Percentiles rank a stretch among this genome's conserved stretches.
Conservation (phyloP, 805 yeast species). For the Schwanniomyces sp. region DNA sequence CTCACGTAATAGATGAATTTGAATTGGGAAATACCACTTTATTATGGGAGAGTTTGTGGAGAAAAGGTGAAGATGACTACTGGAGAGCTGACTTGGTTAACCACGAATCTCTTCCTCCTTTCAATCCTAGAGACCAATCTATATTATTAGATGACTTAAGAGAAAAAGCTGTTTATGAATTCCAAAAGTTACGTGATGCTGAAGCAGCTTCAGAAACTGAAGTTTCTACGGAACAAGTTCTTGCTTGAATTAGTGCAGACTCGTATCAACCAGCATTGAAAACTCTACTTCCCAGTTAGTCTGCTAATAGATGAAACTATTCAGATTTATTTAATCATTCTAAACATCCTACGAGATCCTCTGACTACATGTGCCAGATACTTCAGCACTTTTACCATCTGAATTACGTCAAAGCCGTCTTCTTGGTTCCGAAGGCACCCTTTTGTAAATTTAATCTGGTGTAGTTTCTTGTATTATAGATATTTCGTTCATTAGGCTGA, state of each 20-base stretch:
- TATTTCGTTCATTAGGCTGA: not conserved
- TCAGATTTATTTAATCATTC: not conserved
- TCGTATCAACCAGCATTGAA: not conserved
- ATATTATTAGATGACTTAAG: constrained; percentile 63
- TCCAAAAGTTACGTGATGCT: constrained; percentile 21
- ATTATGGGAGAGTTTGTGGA: constrained; percentile 85
- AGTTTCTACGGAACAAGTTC: not conserved
- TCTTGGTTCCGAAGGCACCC: no score
- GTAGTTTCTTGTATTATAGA: not conserved
- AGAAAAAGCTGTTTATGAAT: constrained; percentile 35
- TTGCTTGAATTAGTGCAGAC: not conserved
- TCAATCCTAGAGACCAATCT: constrained; percentile 65
- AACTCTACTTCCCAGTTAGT: not conserved
- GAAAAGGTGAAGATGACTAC: constrained; percentile 74
- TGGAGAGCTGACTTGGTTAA: constrained; percentile 64
- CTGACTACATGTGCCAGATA: not conserved
- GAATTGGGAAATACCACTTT: constrained; percentile 49
- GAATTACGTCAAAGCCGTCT: no score
- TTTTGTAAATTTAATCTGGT: not conserved
- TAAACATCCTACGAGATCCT: not conserved
- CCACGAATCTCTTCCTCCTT: constrained; percentile 60
- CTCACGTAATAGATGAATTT: constrained; percentile 66
- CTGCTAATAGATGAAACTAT: not conserved
- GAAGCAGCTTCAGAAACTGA: not conserved
- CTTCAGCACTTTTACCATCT: not conserved